Evolutionary conservation across 441 rosid genomes (phyloP).

Genomic region (Raphanus hybrid): DNA sequence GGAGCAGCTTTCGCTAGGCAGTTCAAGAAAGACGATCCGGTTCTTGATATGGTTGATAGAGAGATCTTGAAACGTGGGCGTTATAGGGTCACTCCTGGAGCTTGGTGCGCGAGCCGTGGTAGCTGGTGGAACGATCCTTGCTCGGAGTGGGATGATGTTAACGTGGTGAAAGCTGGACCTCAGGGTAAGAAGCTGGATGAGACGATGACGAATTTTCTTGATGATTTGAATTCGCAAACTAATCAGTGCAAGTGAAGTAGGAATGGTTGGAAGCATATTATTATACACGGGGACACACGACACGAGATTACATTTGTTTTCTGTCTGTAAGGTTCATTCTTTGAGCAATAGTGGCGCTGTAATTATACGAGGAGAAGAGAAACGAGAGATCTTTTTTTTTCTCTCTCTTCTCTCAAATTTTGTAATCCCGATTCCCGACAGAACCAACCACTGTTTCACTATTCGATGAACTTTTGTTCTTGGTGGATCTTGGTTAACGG

Average conservation of each 20-base stretch:
- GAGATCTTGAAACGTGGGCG: not conserved
- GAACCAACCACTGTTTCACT: not conserved
- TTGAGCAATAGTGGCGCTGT: not conserved
- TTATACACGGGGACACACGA: not conserved
- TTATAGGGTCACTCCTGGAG: slow-evolving; percentile 8
- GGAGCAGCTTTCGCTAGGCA: slow-evolving; percentile 8
- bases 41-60: slow-evolving; percentile 4
- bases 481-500: not conserved
- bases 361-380: not conserved
- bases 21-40: not conserved
- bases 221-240: slow-evolving; percentile 4
- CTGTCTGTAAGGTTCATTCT: slow-evolving; percentile 11
- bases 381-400: not conserved
- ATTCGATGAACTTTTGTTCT: not conserved
- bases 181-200: slow-evolving; percentile 8
- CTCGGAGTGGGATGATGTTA: slow-evolving; percentile 7
- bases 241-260: slow-evolving; percentile 3
- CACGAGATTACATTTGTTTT: not conserved
- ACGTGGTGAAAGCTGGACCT: slow-evolving; percentile 6
- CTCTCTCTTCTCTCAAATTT: not conserved
- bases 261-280: not conserved
- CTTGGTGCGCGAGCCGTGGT: not conserved
- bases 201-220: slow-evolving; percentile 1
- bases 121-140: slow-evolving; percentile 14
- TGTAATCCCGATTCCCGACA: not conserved